Evolutionary conservation across 805 yeast species (phyloP).

Genomic region (Spathaspora girioi): DNA sequence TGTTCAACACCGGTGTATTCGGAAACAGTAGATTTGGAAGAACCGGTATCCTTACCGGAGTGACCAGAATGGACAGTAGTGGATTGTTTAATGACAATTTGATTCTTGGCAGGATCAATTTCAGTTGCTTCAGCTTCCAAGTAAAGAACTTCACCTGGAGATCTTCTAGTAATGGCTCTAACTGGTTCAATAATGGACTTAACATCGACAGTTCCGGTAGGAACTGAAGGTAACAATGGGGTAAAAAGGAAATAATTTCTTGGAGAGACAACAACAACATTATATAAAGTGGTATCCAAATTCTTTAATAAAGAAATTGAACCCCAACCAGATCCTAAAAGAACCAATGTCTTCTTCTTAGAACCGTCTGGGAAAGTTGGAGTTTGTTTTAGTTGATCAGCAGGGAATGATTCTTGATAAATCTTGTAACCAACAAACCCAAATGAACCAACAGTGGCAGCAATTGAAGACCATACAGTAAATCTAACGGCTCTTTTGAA

Average conservation of each 20-base stretch:
- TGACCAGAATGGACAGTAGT: conserved; percentile 54
- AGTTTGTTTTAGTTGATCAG: conserved; percentile 58
- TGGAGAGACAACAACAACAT: conserved; percentile 88
- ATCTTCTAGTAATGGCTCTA: conserved; percentile 76
- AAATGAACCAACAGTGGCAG: conserved; percentile 53
- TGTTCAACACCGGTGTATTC: conserved; percentile 41
- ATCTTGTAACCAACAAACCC: conserved; percentile 51
- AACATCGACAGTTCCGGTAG: conserved; percentile 87
- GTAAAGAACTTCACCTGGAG: conserved; percentile 73
- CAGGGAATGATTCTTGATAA: conserved; percentile 60
- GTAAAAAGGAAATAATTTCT: conserved; percentile 94
- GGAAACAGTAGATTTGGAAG: conserved; percentile 36
- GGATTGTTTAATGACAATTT: conserved; percentile 59
- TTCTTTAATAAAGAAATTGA: conserved; percentile 79
- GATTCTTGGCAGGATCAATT: conserved; percentile 70
- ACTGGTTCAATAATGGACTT: conserved; percentile 95
- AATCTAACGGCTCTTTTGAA: conserved; percentile 44
- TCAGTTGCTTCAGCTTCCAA: conserved; percentile 88
- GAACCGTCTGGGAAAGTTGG: conserved; percentile 53
- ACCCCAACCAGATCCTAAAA: conserved; percentile 94
- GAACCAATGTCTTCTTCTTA: conserved; percentile 70
- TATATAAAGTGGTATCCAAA: conserved; percentile 81
- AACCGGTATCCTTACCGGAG: conserved; percentile 46
- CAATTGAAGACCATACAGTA: conserved; percentile 43
- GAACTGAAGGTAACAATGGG: conserved; percentile 91